Base-by-base conservation (phyloP, 176 grass and related monocot genomes). In the Avena eriantha region DNA sequence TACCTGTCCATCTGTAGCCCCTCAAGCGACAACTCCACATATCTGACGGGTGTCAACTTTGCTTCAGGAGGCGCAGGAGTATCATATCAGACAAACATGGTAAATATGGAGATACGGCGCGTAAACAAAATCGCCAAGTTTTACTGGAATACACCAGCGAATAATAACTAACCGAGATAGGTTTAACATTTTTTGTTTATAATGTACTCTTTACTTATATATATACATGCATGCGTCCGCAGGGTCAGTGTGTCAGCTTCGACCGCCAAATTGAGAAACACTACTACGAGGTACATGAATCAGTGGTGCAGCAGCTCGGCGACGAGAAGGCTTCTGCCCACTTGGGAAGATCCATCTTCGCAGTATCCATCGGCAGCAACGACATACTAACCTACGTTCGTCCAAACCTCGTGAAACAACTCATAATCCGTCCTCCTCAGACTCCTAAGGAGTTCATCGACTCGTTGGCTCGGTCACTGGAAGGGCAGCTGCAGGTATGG, bases 51-150 rank as follows among this genome's bases (percentile, higher is more conserved):
- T 26, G 53, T 97, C 76, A 97, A 85, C 78, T 97, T 97, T 36
- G 92, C 94, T 78, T 97, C 94, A 1, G 94, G 92, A 13, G 94
- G 92, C 23, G 88, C 90, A 15, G 92, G 94, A 47, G 56, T 92
- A 23, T 58, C 69, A n/a, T n/a, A 80, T 24, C 74, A 87, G 14
- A 97, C 92, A 63, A 92, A 94, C 79, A 72, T 47, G 24, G 94
- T 90, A 61, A 60, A 50, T 31, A 33, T 19, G 22, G 22, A 48
- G 22, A 59, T 78, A 39, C 34, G 29, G 1, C 29, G 1, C 29
- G 5, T 36, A 5, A 29, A 29, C 13, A 49, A 49, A 19, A 1
- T 56, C 17, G 24, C 16, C 26, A 11, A 3, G 0, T 45, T 45
- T 43, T 10, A 3, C 26, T 57, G 10, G 10, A 78, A 75, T 15